Percentiles rank a stretch among this genome's conserved stretches.
phyloP scores from a whole-genome alignment of 2,329 filamentous ascomycete species.

The Acephala macrosclerotiorum region DNA sequence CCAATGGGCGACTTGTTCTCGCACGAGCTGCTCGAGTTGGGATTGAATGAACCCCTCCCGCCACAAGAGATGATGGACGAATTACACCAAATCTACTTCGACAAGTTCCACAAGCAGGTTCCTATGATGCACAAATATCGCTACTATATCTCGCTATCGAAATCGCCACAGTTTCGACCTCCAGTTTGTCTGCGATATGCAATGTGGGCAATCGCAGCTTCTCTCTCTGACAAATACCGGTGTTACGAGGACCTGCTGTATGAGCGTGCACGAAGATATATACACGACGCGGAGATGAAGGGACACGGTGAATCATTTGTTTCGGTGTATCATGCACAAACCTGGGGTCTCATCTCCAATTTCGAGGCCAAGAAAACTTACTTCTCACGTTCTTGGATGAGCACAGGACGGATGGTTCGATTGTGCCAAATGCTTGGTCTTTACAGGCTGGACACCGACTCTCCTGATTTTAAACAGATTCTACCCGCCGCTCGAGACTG shows the following conservation, averaged over 20 bases:
- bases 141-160: slow-evolving; percentile 78
- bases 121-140: slow-evolving; percentile 82
- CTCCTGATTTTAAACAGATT: slow-evolving; percentile 74
- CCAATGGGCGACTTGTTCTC: slow-evolving; percentile 56
- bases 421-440: slow-evolving; percentile 86
- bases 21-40: slow-evolving; percentile 74
- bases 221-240: slow-evolving; percentile 75
- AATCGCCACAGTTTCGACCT: slow-evolving; percentile 75
- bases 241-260: slow-evolving; percentile 82
- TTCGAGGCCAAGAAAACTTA: slow-evolving; percentile 88
- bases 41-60: slow-evolving; percentile 83
- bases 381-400: slow-evolving; percentile 88
- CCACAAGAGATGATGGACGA: slow-evolving; percentile 82
- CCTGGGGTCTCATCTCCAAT: slow-evolving; percentile 76
- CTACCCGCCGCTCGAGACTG: slow-evolving; percentile 78
- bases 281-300: slow-evolving; percentile 87
- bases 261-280: slow-evolving; percentile 80
- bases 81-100: slow-evolving; percentile 81
- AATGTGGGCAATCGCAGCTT: slow-evolving; percentile 84
- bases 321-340: slow-evolving; percentile 79
- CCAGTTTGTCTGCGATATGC: slow-evolving; percentile 85
- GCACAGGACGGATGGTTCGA: slow-evolving; percentile 72
- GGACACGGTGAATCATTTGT: slow-evolving; percentile 80
- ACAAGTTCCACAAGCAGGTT: slow-evolving; percentile 72
- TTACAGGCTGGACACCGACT: slow-evolving; percentile 74